These are phyloP conservation scores for Glaciozyma antarctica DNA, from an alignment of 768 basidiomycete genomes.

Conservation along the genomic window DNA sequence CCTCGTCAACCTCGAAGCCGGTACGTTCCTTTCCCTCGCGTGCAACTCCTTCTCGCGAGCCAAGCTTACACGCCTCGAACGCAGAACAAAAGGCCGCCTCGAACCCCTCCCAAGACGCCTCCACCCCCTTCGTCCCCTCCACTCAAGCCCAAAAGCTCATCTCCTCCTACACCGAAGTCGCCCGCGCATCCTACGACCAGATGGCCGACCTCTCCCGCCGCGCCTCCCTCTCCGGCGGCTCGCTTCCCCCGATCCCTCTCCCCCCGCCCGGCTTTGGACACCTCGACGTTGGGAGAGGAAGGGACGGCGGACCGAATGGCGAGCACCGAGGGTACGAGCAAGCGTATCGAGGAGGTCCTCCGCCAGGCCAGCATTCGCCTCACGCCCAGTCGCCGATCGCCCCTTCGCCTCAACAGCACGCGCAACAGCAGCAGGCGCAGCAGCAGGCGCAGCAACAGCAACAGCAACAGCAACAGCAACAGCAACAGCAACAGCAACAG, in stretches of 20 bases:
- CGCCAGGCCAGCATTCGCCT: neutral
- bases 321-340: neutral
- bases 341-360: neutral
- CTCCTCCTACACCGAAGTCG: slow-evolving; percentile 49
- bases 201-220: slow-evolving; percentile 69
- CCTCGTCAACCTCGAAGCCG: slow-evolving; percentile 62
- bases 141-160: slow-evolving; percentile 35
- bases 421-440: neutral
- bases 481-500: neutral
- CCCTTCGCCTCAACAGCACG: neutral
- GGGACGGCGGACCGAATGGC: neutral
- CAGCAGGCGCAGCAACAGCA: neutral
- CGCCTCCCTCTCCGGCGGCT: slow-evolving; percentile 38
- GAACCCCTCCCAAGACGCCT: slow-evolving; percentile 8
- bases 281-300: slow-evolving; percentile 18
- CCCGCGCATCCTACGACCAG: slow-evolving; percentile 59
- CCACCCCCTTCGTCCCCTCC: slow-evolving; percentile 30
- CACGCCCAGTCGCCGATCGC: neutral
- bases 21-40: slow-evolving; percentile 38
- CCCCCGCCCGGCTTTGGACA: slow-evolving; percentile 22
- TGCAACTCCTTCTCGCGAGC: neutral
- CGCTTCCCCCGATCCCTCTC: slow-evolving; percentile 11
- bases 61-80: neutral
- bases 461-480: neutral
- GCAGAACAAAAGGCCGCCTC: slow-evolving; percentile 25